Evolutionary conservation across 495 filamentous ascomycete genomes (phyloP).

Genomic region (Penicillium roqueforti): DNA sequence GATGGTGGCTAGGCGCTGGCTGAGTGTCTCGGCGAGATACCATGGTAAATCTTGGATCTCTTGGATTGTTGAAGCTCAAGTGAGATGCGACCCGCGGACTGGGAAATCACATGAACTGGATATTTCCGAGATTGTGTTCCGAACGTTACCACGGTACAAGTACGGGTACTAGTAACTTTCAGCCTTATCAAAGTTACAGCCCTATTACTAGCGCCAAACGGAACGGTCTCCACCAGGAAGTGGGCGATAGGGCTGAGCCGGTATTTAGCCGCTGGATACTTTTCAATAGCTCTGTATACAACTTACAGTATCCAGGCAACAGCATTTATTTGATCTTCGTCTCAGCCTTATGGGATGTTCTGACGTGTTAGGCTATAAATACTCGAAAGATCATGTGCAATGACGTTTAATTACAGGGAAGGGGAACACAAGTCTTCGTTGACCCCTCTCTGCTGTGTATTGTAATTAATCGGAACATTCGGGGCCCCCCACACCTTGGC

Average conservation of each 20-base stretch:
- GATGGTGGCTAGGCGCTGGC: background rate
- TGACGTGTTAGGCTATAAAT: background rate
- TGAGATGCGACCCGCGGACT: background rate
- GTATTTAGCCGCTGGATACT: background rate
- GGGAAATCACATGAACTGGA: background rate
- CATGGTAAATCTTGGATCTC: background rate
- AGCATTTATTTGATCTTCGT: background rate
- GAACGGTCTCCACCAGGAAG: background rate
- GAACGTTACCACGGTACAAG: background rate
- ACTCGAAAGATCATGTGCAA: too few species aligned
- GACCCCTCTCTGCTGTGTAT: conserved; percentile 2
- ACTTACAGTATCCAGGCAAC: background rate
- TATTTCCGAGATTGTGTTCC: background rate
- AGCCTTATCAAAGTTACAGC: conserved; percentile 12
- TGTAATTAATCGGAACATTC: background rate
- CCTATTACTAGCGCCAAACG: conserved; percentile 18
- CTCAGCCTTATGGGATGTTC: background rate
- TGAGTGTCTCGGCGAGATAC: background rate
- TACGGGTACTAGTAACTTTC: conserved; percentile 3
- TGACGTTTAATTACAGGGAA: background rate
- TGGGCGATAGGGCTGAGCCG: conserved; percentile 16
- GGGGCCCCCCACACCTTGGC: background rate
- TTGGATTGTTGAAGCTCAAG: background rate
- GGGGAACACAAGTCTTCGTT: background rate
- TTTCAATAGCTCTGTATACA: background rate